Percentiles rank a stretch among this genome's conserved stretches.
These are phyloP conservation scores for Pythium dissimile DNA, from an alignment of 352 stramenopile genomes.

Conservation along the genomic window DNA sequence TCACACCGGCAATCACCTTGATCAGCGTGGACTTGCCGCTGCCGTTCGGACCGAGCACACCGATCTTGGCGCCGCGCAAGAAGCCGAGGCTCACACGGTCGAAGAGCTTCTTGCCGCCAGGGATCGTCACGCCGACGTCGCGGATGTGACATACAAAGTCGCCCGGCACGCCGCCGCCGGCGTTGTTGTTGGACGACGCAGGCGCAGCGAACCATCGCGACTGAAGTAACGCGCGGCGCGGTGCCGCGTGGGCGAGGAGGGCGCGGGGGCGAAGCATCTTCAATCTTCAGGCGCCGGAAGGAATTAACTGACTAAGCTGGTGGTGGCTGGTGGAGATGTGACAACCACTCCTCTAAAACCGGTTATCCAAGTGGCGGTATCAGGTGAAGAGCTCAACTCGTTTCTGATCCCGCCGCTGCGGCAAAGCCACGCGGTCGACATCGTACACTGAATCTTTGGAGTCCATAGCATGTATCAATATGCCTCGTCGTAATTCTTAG, in stretches of 20 bases:
- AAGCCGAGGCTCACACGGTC: conserved; percentile 76
- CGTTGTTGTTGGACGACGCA: conserved; percentile 38
- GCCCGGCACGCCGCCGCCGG: conserved; percentile 67
- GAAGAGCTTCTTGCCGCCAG: conserved; percentile 83
- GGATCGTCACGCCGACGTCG: conserved; percentile 74
- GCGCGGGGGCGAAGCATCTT: background rate
- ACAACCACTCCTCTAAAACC: conserved; percentile 1
- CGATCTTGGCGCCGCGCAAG: conserved; percentile 92
- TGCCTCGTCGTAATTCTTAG: too few relatives aligned
- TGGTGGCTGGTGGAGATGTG: background rate
- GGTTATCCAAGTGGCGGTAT: background rate
- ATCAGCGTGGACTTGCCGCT: conserved; percentile 95
- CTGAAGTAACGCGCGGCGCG: conserved; percentile 1
- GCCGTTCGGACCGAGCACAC: conserved; percentile 94
- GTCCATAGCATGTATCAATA: too few relatives aligned
- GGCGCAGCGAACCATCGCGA: conserved; percentile 17
- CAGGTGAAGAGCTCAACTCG: conserved; percentile 2
- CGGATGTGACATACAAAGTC: conserved; percentile 83
- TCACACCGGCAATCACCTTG: conserved; percentile 94
- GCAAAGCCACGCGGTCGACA: too few relatives aligned
- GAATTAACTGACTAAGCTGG: background rate
- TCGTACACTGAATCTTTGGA: too few relatives aligned
- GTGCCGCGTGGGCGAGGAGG: background rate
- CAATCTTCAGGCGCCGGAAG: background rate
- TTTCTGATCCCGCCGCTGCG: too few relatives aligned